Evolutionary conservation across 208 protist species (phyloP).

Genomic region (Leishmania tropica): DNA sequence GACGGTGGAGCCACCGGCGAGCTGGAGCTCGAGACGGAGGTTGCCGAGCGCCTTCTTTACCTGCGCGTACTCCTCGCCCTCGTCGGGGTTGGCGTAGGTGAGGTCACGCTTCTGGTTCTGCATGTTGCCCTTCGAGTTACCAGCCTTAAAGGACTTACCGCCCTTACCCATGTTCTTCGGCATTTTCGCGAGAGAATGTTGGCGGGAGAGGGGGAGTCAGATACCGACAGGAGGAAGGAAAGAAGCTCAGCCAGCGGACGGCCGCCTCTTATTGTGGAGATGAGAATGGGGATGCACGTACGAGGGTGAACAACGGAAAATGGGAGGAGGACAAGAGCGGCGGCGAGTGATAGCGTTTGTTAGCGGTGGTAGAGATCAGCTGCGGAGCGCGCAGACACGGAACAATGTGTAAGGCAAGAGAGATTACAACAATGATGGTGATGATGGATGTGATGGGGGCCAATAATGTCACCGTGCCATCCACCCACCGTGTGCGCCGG

Average conservation of each 20-base stretch:
- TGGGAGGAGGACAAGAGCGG: not conserved
- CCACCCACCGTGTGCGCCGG: too few species aligned
- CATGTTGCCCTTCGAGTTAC: slow-evolving; percentile 94
- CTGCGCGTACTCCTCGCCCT: slow-evolving; percentile 98
- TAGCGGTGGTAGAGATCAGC: not conserved
- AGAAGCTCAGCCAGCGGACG: not conserved
- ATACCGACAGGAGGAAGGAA: not conserved
- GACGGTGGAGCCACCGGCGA: slow-evolving; percentile 72
- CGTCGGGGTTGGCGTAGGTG: slow-evolving; percentile 93
- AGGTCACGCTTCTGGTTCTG: slow-evolving; percentile 97
- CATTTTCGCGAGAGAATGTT: slow-evolving; percentile 49
- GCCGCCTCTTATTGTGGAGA: not conserved
- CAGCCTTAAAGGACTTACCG: slow-evolving; percentile 97
- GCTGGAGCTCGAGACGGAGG: slow-evolving; percentile 95
- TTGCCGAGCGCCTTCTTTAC: slow-evolving; percentile 97
- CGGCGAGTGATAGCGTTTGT: not conserved
- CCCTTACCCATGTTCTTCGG: slow-evolving; percentile 95
- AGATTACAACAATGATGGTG: not conserved
- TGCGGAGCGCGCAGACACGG: not conserved
- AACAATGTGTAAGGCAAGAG: not conserved
- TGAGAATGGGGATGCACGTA: too few species aligned
- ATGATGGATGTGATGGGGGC: not conserved
- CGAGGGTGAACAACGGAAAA: not conserved
- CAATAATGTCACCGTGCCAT: not conserved
- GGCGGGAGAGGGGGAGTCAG: not conserved